These are phyloP conservation scores for Thalassiosira profunda DNA, from an alignment of 108 stramenopile genomes.

Conservation along the genomic window DNA sequence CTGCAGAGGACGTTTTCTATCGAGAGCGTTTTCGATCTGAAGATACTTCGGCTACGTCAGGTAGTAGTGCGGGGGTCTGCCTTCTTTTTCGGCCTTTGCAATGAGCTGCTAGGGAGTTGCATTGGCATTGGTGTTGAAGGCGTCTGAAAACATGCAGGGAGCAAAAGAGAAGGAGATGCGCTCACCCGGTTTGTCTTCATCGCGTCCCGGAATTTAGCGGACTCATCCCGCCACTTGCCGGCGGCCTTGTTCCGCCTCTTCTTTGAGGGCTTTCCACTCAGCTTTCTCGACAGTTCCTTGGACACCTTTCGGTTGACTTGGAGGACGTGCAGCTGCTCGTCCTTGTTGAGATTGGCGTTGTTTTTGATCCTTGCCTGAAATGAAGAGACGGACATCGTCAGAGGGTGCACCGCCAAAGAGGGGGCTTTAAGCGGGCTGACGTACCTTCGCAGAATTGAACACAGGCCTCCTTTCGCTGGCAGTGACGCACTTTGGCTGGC, in stretches of 20 bases:
- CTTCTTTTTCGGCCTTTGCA: no score
- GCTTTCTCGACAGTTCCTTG: conserved; percentile 28
- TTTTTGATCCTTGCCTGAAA: conserved; percentile 37
- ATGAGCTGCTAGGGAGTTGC: no score
- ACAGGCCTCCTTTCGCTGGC: conserved; percentile 40
- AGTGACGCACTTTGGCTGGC: conserved; percentile 43
- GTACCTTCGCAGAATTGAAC: conserved; percentile 40
- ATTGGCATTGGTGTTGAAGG: no score
- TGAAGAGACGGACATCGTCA: not conserved
- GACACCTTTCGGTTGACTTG: conserved; percentile 23
- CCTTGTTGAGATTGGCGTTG: conserved; percentile 32
- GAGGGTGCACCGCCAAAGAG: not conserved
- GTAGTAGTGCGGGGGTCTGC: no score
- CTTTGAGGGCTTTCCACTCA: conserved; percentile 7
- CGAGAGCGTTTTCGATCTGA: no score
- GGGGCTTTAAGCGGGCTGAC: not conserved
- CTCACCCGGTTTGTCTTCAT: conserved; percentile 40
- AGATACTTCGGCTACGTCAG: no score
- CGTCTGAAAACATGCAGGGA: no score
- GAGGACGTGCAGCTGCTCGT: conserved; percentile 38
- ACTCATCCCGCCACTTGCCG: conserved; percentile 45
- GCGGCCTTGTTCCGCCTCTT: conserved; percentile 13
- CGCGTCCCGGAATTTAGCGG: conserved; percentile 27
- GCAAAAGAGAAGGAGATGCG: no score
- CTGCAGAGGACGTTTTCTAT: no score